Percentiles rank a stretch among this genome's conserved stretches.
Evolutionary conservation across 1,284 basidiomycete species (phyloP).

Genomic region (Austropuccinia psidii): DNA sequence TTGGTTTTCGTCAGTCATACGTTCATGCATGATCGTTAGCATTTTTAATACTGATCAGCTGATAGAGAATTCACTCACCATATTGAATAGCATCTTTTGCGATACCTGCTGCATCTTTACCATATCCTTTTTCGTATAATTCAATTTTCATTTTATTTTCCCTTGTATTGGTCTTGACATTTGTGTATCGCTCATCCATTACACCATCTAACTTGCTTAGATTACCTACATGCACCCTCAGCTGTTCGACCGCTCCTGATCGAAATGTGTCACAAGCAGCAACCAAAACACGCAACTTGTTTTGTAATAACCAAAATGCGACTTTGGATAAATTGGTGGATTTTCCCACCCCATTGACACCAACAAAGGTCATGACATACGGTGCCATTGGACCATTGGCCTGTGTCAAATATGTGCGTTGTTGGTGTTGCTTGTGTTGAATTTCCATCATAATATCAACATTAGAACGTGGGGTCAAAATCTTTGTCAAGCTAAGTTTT

Average conservation of each 20-base stretch:
- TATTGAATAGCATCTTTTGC: conserved; percentile 87
- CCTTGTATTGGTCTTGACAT: conserved; percentile 40
- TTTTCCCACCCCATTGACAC: conserved; percentile 99
- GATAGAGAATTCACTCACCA: conserved; percentile 53
- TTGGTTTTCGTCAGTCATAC: conserved; percentile 55
- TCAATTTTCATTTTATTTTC: conserved; percentile 60
- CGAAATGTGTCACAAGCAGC: conserved; percentile 98
- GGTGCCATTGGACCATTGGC: conserved; percentile 49
- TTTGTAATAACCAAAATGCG: conserved; percentile 98
- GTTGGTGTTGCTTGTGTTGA: conserved; percentile 54
- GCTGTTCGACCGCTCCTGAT: conserved; percentile 95
- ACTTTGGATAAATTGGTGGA: conserved; percentile 97
- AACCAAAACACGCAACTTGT: conserved; percentile 83
- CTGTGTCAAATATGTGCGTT: background rate
- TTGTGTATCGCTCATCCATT: conserved; percentile 40
- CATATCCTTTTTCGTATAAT: conserved; percentile 92
- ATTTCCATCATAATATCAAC: conserved; percentile 80
- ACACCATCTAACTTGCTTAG: conserved; percentile 71
- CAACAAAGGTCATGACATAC: conserved; percentile 92
- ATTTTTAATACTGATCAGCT: background rate
- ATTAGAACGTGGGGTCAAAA: conserved; percentile 90
- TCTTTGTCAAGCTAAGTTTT: conserved; percentile 77
- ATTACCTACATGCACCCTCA: conserved; percentile 92
- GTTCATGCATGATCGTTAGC: background rate
- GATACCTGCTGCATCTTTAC: conserved; percentile 95